phyloP scores from a whole-genome alignment of 2,329 filamentous ascomycete genomes.

The Phaeosphaeria sp. region DNA sequence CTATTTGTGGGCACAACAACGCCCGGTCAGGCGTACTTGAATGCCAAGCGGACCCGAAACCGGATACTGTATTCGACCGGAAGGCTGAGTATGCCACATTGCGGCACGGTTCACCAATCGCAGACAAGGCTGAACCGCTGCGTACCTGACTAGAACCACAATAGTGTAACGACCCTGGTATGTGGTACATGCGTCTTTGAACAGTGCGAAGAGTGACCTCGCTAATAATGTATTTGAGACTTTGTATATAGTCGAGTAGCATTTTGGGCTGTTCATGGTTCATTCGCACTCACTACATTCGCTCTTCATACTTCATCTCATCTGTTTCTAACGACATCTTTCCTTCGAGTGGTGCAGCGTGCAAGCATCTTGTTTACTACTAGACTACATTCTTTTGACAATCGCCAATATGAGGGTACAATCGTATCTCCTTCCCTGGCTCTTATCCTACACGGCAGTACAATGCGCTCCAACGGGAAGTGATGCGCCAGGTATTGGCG shows the following conservation, averaged over 20 bases:
- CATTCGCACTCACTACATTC: not conserved
- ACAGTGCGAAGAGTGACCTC: not conserved
- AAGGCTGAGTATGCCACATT: not conserved
- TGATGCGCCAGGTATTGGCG: slow-evolving; percentile 2
- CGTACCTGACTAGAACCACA: not conserved
- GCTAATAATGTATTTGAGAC: not conserved
- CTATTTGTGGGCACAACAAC: not conserved
- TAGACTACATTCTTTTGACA: not conserved
- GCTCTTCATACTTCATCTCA: not conserved
- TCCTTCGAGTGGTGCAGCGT: not conserved
- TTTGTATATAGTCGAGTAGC: not conserved
- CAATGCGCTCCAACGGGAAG: not conserved
- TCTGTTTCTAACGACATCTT: not conserved
- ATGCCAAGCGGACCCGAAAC: not conserved
- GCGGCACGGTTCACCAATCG: not conserved
- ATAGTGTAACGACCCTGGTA: not conserved
- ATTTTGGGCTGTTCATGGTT: not conserved
- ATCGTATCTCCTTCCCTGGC: not conserved
- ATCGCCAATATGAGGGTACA: not conserved
- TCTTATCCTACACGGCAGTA: not conserved
- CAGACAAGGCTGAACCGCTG: not conserved
- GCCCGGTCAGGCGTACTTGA: not conserved
- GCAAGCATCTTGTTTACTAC: not conserved
- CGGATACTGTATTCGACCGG: not conserved
- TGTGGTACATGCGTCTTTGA: not conserved